Percentiles rank a stretch among this genome's conserved stretches.
Evolutionary conservation across 768 basidiomycete genomes (phyloP).

Genomic region (Wakefieldia striispora): DNA sequence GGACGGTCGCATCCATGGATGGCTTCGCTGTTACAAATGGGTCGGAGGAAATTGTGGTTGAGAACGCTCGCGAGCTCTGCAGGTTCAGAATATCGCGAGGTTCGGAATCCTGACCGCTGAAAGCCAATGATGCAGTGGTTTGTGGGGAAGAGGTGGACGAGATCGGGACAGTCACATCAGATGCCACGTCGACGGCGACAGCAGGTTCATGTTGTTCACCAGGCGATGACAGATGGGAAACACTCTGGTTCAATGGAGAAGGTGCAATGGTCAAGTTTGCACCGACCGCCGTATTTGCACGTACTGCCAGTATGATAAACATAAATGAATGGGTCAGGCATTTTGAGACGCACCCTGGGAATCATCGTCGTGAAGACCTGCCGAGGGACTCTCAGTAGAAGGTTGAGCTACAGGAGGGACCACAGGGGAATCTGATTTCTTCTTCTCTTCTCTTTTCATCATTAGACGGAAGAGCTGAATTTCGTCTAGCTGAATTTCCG

Average conservation of each 20-base stretch:
- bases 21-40: constrained; percentile 14
- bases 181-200: not conserved
- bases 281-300: constrained; percentile 5
- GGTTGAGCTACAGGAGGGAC: not conserved
- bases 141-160: constrained; percentile 16
- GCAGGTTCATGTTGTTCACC: constrained; percentile 12
- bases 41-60: constrained; percentile 30
- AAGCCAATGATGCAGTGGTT: not conserved
- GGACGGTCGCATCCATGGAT: constrained; percentile 41
- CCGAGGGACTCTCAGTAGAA: constrained; percentile 13
- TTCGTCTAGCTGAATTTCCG: constrained; percentile 61
- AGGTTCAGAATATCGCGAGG: constrained; percentile 15
- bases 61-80: constrained; percentile 37
- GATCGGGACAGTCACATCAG: constrained; percentile 3
- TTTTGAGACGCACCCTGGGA: constrained; percentile 20
- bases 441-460: constrained; percentile 76
- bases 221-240: constrained; percentile 16
- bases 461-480: constrained; percentile 80
- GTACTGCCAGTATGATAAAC: constrained; percentile 16
- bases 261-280: constrained; percentile 5
- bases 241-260: constrained; percentile 3
- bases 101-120: constrained; percentile 20
- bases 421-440: constrained; percentile 29
- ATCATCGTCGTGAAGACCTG: constrained; percentile 6
- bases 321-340: not conserved